phyloP scores from a whole-genome alignment of 116 monocot genomes.

The Posidonia oceanica region DNA sequence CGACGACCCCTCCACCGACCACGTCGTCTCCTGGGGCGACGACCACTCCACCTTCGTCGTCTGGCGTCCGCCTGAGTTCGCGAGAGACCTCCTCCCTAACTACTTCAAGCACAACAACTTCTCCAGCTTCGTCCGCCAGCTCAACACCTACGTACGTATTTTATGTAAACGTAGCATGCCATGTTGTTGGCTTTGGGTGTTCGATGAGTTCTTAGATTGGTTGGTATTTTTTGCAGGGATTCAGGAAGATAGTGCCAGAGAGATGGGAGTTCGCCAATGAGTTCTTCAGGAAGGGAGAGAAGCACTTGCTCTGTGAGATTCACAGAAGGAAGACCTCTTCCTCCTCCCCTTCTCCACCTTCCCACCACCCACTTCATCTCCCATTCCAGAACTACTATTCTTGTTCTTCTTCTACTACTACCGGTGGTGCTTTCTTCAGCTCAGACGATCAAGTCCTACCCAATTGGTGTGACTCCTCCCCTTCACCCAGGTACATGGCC shows the following conservation, averaged over 20 bases:
- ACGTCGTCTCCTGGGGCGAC: slow-evolving; percentile 65
- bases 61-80: slow-evolving; percentile 78
- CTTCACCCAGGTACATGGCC: not conserved
- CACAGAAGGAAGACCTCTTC: slow-evolving; percentile 27
- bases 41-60: slow-evolving; percentile 67
- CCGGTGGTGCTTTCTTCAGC: slow-evolving; percentile 4
- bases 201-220: not conserved
- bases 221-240: slow-evolving; percentile 33
- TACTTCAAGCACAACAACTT: slow-evolving; percentile 99
- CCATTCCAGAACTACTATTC: slow-evolving; percentile 24
- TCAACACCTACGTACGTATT: slow-evolving; percentile 74
- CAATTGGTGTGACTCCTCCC: slow-evolving; percentile 4
- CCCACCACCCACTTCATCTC: slow-evolving; percentile 19
- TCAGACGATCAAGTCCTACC: slow-evolving; percentile 5
- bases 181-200: not conserved
- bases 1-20: slow-evolving; percentile 49
- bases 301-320: slow-evolving; percentile 72
- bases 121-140: slow-evolving; percentile 96
- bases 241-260: slow-evolving; percentile 82
- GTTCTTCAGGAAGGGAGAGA: slow-evolving; percentile 73
- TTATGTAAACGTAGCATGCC: too few relatives aligned
- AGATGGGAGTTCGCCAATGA: slow-evolving; percentile 96
- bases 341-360: slow-evolving; percentile 17
- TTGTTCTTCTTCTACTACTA: slow-evolving; percentile 26
- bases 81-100: slow-evolving; percentile 75